Base-by-base conservation (phyloP, 176 grass and related monocot species). In the Echinochloa phyllopogon region DNA sequence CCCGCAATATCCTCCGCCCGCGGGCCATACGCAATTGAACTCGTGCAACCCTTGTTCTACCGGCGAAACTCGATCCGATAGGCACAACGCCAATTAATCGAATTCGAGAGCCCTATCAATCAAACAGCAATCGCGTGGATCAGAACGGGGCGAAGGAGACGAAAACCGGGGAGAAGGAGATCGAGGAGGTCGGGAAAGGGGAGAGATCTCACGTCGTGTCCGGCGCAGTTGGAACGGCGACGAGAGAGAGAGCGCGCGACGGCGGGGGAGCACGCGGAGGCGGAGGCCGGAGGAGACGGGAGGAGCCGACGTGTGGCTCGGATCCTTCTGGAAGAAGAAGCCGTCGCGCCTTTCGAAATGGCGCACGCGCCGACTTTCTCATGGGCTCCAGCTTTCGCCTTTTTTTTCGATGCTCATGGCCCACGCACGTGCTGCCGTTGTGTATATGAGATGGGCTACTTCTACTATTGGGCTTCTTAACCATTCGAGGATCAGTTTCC, bases 141-240 rank as follows among this genome's bases (percentile, higher is more conserved):
- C 38, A 65, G 75, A 67, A 39, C 56, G 12, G 17, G 12, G 17
- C 10, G 8, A 76, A 51, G 25, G 14, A 3, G 40, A 33, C 1
- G 6, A 0, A 45, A 49, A 18, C 10, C 9, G 24, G n/a, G 12
- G 60, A 10, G 11, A 12, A 21, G 40, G 41, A 14, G 16, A 52
- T 6, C 1, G 43, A 18, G 15, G 55, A 45, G 80, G 55, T 7
- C 23, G 9, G 7, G 36, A 29, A 9, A 10, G 18, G 75, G 18
- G 12, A 20, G 57, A 55, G 65, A 45, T 37, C 79, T 86, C 79
- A 90, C 88, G 11, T 42, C 18, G 81, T 44, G 12, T 36, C 23
- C 20, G 44, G 20, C 45, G 29, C 29, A 6, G 45, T 50, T 53
- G 76, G 41, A 13, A 67, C n/a, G 87, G 48, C 29, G 75, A 25